Percentiles rank a stretch among this genome's conserved stretches.
phyloP scores from a whole-genome alignment of 73 alveolate species.

The Paramecium tetraurelia region DNA sequence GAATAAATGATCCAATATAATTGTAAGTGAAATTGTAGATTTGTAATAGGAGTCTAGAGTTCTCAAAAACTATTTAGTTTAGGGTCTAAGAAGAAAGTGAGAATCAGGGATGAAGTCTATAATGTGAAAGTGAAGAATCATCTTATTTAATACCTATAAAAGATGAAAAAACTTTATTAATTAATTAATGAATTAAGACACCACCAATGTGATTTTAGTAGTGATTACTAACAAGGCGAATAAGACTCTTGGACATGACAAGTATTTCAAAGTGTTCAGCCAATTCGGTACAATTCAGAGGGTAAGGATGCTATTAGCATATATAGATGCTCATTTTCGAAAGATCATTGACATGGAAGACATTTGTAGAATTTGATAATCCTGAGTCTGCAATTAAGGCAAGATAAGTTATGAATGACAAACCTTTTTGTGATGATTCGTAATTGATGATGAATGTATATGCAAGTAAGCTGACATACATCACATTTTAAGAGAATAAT shows the following conservation, averaged over 20 bases:
- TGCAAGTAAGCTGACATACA: slow-evolving; percentile 14
- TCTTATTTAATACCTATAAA: not conserved
- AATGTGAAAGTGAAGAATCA: not conserved
- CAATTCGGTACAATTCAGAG: slow-evolving; percentile 3
- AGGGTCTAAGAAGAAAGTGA: not conserved
- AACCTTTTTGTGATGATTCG: slow-evolving; percentile 18
- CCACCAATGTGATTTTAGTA: slow-evolving; percentile 25
- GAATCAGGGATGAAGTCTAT: not conserved
- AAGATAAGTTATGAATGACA: slow-evolving; percentile 14
- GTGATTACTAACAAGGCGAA: slow-evolving; percentile 39
- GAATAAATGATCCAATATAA: not conserved
- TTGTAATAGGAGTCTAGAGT: not conserved
- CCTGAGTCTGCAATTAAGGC: slow-evolving; percentile 40
- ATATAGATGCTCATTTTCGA: slow-evolving; percentile 40
- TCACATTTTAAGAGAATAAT: slow-evolving; percentile 46
- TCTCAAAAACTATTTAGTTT: not conserved
- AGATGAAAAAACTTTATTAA: not conserved
- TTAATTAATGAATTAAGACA: not conserved
- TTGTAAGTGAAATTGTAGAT: not conserved
- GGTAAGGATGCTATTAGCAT: not conserved
- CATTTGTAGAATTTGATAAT: slow-evolving; percentile 22
- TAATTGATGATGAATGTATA: slow-evolving; percentile 1
- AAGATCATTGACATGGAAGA: slow-evolving; percentile 40
- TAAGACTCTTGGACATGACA: slow-evolving; percentile 35
- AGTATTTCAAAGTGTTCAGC: slow-evolving; percentile 26